phyloP scores from a whole-genome alignment of 2,329 filamentous ascomycete species.

The Exophiala phaeomuriformis region DNA sequence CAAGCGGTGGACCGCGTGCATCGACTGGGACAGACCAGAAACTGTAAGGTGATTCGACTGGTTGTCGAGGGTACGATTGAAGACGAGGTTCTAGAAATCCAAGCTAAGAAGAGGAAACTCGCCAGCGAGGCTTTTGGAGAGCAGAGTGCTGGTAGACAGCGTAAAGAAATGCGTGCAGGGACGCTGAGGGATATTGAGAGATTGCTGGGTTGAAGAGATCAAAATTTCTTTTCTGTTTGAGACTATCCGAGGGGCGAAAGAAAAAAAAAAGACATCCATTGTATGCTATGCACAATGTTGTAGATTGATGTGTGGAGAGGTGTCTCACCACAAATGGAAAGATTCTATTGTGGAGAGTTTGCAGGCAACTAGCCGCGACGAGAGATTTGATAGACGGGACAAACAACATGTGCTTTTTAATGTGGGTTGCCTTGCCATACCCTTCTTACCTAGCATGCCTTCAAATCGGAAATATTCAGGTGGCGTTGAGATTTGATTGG shows the following conservation, averaged over 20 bases:
- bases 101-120: slow-evolving; percentile 68
- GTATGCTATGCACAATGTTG: too few species aligned
- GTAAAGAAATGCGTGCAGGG: slow-evolving; percentile 29
- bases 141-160: slow-evolving; percentile 39
- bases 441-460: too few species aligned
- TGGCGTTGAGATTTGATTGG: background rate
- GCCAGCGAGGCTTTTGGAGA: slow-evolving; percentile 75
- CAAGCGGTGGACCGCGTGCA: slow-evolving; percentile 87
- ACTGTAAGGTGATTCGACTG: slow-evolving; percentile 71
- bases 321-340: too few species aligned
- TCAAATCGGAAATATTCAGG: too few species aligned
- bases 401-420: too few species aligned
- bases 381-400: too few species aligned
- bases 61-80: slow-evolving; percentile 76
- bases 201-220: slow-evolving; percentile 15
- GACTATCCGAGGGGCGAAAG: background rate
- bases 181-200: slow-evolving; percentile 30
- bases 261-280: background rate
- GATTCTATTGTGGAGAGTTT: too few species aligned
- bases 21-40: slow-evolving; percentile 70
- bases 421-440: too few species aligned
- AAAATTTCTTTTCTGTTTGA: background rate
- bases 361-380: too few species aligned
- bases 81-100: slow-evolving; percentile 69
- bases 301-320: too few species aligned